These are phyloP conservation scores for Alternaria rosae DNA, from an alignment of 2,329 filamentous ascomycete genomes.

Conservation along the genomic window DNA sequence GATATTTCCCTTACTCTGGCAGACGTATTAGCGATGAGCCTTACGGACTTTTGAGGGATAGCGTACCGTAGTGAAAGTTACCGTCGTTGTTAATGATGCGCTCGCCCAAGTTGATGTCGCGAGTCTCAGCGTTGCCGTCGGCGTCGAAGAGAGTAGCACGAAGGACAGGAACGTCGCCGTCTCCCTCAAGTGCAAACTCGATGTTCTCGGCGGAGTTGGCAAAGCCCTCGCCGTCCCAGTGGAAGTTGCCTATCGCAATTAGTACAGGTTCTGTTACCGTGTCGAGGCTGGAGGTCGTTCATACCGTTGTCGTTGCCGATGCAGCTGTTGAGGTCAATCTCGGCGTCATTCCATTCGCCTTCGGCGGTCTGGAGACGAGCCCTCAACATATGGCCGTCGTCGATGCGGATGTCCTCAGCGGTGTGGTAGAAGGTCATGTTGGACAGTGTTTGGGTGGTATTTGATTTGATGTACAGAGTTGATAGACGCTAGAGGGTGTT, in stretches of 20 bases:
- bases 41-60: too few relatives aligned
- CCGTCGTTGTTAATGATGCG: conserved; percentile 63
- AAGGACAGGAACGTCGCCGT: conserved; percentile 60
- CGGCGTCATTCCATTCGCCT: conserved; percentile 55
- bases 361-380: conserved; percentile 53
- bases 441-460: neutral
- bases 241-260: conserved; percentile 51
- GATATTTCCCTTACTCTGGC: conserved; percentile 1
- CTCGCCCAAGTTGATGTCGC: conserved; percentile 65
- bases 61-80: conserved; percentile 31
- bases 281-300: neutral
- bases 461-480: neutral
- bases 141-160: conserved; percentile 57
- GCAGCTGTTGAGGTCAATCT: conserved; percentile 59
- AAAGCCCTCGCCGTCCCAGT: conserved; percentile 60
- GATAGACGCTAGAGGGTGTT: neutral
- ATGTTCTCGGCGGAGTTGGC: conserved; percentile 57
- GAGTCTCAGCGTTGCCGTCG: conserved; percentile 52
- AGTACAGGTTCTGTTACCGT: neutral
- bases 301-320: conserved; percentile 63
- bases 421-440: conserved; percentile 58
- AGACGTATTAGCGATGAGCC: neutral
- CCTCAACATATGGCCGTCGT: conserved; percentile 60
- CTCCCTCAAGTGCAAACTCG: conserved; percentile 60
- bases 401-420: conserved; percentile 57